These are phyloP conservation scores for Trichoderma atroviride DNA, from an alignment of 2,329 filamentous ascomycete genomes.

Conservation along the genomic window DNA sequence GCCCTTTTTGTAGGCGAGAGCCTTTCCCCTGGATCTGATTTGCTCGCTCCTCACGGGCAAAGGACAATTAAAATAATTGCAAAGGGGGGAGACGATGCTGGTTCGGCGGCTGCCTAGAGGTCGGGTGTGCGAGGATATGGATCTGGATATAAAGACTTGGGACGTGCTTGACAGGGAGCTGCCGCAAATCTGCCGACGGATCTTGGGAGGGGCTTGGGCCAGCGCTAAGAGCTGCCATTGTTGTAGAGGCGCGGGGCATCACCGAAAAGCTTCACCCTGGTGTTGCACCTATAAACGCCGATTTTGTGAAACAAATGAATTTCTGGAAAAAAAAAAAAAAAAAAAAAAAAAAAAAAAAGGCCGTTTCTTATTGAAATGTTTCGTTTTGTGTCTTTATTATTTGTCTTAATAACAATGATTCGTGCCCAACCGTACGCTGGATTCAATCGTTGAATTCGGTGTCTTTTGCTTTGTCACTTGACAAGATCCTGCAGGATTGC, in stretches of 20 bases:
- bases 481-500: not conserved
- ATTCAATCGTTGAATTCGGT: not conserved
- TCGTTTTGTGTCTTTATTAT: not conserved
- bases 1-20: not conserved
- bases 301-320: not conserved
- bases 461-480: not conserved
- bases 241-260: slow-evolving; percentile 13
- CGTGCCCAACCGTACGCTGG: not conserved
- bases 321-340: no score
- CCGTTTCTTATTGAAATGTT: not conserved
- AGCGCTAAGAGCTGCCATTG: not conserved
- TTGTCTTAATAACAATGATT: not conserved
- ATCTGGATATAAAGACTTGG: not conserved
- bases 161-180: not conserved
- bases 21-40: not conserved
- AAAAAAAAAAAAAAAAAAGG: not conserved
- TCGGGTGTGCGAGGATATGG: slow-evolving; percentile 6
- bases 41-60: slow-evolving; percentile 5
- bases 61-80: not conserved
- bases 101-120: slow-evolving; percentile 18
- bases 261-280: not conserved
- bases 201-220: not conserved
- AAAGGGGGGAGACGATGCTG: not conserved
- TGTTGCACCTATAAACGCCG: not conserved
- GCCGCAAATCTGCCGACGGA: slow-evolving; percentile 17